Conservation (phyloP, 805 yeast species). For the Candida piceae region DNA sequence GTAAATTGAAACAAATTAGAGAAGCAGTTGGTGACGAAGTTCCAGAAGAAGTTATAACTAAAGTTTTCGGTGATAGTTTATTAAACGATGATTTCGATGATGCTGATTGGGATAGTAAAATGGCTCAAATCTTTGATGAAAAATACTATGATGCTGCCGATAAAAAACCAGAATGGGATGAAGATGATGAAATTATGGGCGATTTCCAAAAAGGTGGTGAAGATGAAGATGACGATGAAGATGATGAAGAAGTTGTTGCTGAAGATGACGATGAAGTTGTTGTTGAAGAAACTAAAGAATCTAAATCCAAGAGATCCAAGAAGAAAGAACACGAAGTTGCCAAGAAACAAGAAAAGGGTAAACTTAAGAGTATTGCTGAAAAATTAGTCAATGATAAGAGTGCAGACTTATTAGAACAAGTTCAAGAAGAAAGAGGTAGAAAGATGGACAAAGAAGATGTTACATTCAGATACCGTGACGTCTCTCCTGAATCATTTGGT, state of each 20-base stretch:
- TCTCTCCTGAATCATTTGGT: slow-evolving; percentile 92
- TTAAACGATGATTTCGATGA: slow-evolving; percentile 86
- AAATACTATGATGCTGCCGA: slow-evolving; percentile 62
- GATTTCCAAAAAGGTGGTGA: slow-evolving; percentile 26
- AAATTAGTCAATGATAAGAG: slow-evolving; percentile 73
- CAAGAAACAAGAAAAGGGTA: slow-evolving; percentile 57
- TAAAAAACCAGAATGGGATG: slow-evolving; percentile 62
- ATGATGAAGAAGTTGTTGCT: slow-evolving; percentile 27
- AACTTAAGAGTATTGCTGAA: slow-evolving; percentile 64
- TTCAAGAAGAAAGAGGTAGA: slow-evolving; percentile 62
- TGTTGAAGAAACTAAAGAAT: slow-evolving; percentile 15
- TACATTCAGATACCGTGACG: slow-evolving; percentile 83
- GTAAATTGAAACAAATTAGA: slow-evolving; percentile 58
- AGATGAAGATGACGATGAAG: slow-evolving; percentile 29
- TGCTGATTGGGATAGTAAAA: slow-evolving; percentile 83
- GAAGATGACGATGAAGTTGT: slow-evolving; percentile 20
- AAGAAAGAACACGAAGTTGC: slow-evolving; percentile 48
- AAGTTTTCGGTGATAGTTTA: slow-evolving; percentile 68
- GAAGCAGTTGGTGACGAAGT: slow-evolving; percentile 65
- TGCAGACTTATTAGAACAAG: slow-evolving; percentile 59
- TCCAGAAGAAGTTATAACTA: slow-evolving; percentile 52
- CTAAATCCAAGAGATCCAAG: slow-evolving; percentile 48
- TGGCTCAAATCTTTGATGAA: slow-evolving; percentile 82
- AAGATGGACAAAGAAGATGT: slow-evolving; percentile 42
- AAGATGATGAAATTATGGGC: slow-evolving; percentile 49